A percentile compares a stretch with the other conserved stretches of the same genome.
Evolutionary conservation across 164 flowering plant species (phyloP).

Genomic region (Macadamia tetraphylla): DNA sequence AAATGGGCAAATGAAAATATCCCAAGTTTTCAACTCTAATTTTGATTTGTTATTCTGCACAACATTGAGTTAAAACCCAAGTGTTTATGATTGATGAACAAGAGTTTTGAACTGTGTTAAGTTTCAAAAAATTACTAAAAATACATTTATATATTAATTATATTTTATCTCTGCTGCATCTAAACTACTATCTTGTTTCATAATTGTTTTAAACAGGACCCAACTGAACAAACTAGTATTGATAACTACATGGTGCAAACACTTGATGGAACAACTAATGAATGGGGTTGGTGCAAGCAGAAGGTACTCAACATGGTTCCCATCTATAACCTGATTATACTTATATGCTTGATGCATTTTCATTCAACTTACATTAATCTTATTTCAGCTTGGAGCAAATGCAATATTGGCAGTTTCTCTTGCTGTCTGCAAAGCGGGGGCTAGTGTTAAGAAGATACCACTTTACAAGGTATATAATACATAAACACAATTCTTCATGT

Average conservation of each 20-base stretch:
- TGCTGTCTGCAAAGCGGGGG: conserved; percentile 94
- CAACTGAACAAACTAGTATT: conserved; percentile 61
- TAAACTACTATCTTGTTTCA: not conserved
- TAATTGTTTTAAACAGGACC: conserved; percentile 42
- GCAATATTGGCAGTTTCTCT: conserved; percentile 92
- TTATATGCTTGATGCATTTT: not conserved
- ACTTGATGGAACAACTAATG: conserved; percentile 86
- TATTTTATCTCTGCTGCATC: not conserved
- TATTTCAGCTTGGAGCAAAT: conserved; percentile 85
- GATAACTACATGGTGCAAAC: conserved; percentile 89
- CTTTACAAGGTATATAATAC: conserved; percentile 62
- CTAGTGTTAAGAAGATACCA: conserved; percentile 59
- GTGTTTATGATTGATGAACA: not conserved
- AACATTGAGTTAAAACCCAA: not conserved
- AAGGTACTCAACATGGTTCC: conserved; percentile 42
- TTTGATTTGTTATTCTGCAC: not conserved
- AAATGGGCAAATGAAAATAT: not conserved
- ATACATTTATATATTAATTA: not conserved
- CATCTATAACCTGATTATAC: not conserved
- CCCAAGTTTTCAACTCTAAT: not conserved
- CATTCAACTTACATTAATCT: not conserved
- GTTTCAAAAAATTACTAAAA: not conserved
- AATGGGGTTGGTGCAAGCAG: conserved; percentile 99
- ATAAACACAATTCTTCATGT: not conserved
- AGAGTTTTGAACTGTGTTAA: not conserved